phyloP scores from a whole-genome alignment of 108 stramenopile species.

The Fistulifera solaris region DNA sequence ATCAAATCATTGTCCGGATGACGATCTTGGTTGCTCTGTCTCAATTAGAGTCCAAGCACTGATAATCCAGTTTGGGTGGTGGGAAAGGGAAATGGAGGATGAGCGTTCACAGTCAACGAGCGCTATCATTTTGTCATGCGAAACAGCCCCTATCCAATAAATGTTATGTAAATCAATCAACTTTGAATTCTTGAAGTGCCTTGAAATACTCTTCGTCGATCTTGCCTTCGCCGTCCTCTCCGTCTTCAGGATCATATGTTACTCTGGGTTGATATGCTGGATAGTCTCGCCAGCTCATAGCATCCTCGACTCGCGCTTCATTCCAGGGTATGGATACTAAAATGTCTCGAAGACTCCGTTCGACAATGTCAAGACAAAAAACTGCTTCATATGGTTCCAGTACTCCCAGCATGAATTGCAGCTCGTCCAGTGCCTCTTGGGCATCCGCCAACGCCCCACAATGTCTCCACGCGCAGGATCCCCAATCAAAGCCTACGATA shows the following conservation, averaged over 20 bases:
- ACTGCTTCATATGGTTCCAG: slow-evolving; percentile 79
- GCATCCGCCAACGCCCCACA: slow-evolving; percentile 81
- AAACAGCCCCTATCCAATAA: no score
- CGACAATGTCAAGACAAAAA: slow-evolving; percentile 63
- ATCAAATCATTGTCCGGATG: no score
- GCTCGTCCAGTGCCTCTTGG: slow-evolving; percentile 73
- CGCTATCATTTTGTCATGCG: no score
- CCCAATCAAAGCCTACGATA: slow-evolving; percentile 78
- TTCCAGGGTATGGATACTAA: slow-evolving; percentile 19
- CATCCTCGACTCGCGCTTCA: neutral
- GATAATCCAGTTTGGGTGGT: no score
- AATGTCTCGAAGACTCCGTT: slow-evolving; percentile 72
- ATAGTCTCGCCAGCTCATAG: neutral
- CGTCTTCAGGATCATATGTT: slow-evolving; percentile 2
- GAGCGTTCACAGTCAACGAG: no score
- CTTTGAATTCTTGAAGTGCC: slow-evolving; percentile 5
- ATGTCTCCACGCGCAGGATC: slow-evolving; percentile 80
- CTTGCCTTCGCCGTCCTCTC: neutral
- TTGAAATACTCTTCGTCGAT: slow-evolving; percentile 8
- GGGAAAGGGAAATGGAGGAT: no score
- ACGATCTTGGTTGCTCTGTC: no score
- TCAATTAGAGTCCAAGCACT: no score
- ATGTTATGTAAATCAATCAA: no score
- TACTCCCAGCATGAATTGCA: slow-evolving; percentile 59
- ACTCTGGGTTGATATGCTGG: slow-evolving; percentile 3